A percentile compares a stretch with the other conserved stretches of the same genome.
Evolutionary conservation across 2,329 filamentous ascomycete species (phyloP).

Genomic region (Cladobotryum mycophilum): DNA sequence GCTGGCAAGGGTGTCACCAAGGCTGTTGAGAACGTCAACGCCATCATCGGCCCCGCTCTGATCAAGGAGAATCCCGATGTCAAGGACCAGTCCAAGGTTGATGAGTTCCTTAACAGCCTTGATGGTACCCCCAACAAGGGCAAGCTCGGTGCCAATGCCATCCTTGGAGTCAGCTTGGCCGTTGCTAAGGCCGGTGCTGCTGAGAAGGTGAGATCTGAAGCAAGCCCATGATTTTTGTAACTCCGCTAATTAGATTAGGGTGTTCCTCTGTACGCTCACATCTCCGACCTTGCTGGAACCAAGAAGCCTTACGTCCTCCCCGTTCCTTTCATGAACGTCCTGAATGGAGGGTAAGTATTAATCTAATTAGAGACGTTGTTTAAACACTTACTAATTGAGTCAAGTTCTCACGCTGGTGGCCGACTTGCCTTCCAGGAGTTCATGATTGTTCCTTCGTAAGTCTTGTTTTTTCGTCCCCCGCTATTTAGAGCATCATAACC

Average conservation of each 20-base stretch:
- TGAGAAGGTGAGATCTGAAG: constrained; percentile 58
- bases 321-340: constrained; percentile 89
- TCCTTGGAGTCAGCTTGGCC: constrained; percentile 77
- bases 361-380: neutral
- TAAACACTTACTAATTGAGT: constrained; percentile 13
- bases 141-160: constrained; percentile 82
- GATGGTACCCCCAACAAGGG: constrained; percentile 83
- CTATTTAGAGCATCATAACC: neutral
- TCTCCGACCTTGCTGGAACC: constrained; percentile 80
- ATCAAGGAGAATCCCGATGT: constrained; percentile 80
- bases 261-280: constrained; percentile 79
- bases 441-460: constrained; percentile 83
- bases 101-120: constrained; percentile 78
- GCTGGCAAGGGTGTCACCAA: constrained; percentile 81
- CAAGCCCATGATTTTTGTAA: neutral
- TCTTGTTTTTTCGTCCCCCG: constrained; percentile 11
- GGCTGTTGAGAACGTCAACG: constrained; percentile 82
- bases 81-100: constrained; percentile 78
- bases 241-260: constrained; percentile 37
- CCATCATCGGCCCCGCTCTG: constrained; percentile 69
- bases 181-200: constrained; percentile 84
- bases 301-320: constrained; percentile 90
- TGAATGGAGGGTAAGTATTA: constrained; percentile 61
- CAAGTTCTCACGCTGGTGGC: constrained; percentile 89
- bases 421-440: constrained; percentile 93